Evolutionary conservation across 306 rosid genomes (phyloP), one percentile per base, ranked within the genome.

Genomic region (Fragaria vesca): DNA sequence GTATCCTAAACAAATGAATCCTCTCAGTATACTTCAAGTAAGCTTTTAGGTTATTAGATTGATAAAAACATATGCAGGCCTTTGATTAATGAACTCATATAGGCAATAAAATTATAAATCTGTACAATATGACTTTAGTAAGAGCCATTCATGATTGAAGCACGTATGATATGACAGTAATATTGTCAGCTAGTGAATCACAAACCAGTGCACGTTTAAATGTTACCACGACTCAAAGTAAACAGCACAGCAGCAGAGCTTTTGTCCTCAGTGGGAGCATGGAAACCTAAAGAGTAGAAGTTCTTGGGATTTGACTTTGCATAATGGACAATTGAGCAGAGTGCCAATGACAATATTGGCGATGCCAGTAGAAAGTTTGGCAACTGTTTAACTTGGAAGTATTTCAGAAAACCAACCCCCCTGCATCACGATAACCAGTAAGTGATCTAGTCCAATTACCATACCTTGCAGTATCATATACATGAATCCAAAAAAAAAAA

Each of bases 311-410:
- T 86, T n/a, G 91, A 92, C 86, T 88, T 92, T 20, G 93, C 97
- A 48, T 88, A 91, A 77, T 89, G 86, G 77, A 89, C 83, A 58
- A 95, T 36, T 45, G 98, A 87, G 83, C 81, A 92, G 77, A 92
- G 69, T 47, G 91, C 87, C 84, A 95, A 76, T 78, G 97, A 89
- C 73, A 92, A 82, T 70, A 91, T 85, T 4, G 98, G 98, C 12
- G 90, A 89, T 60, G 97, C 97, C 52, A 95, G 90, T 70, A 92
- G 91, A 80, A 95, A 95, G 84, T 95, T 95, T 28, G 96, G 98
- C 86, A 95, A 77, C 85, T 88, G 97, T 77, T 92, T 88, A 72
- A 95, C 78, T 84, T 80, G 97, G 82, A 92, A 95, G 78, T 89
- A 89, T 82, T 74, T 90, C 90, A 91, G 85, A 92, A 95, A 95